Conservation (phyloP, 257 asterid genomes). For the Striga asiatica region DNA sequence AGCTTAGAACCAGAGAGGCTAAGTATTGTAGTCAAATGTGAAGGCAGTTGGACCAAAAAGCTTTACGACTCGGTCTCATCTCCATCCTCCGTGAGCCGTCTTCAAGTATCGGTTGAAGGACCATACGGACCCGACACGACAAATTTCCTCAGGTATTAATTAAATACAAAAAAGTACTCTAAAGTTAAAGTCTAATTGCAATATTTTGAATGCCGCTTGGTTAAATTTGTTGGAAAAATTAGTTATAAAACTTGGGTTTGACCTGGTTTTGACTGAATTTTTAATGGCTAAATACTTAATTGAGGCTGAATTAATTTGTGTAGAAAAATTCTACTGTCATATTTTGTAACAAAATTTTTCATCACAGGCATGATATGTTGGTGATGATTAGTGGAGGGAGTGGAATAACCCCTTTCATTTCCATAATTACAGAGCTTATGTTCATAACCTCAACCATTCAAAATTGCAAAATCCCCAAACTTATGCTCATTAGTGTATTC, state of each 20-base stretch:
- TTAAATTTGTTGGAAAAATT: too few species aligned
- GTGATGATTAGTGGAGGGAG: conserved; percentile 79
- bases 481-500: conserved; percentile 42
- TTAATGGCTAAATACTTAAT: too few species aligned
- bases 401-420: conserved; percentile 64
- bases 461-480: conserved; percentile 34
- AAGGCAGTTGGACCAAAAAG: conserved; percentile 60
- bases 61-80: conserved; percentile 40
- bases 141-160: conserved; percentile 48
- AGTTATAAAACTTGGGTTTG: too few species aligned
- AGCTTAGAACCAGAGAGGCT: conserved; percentile 43
- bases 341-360: not conserved
- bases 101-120: conserved; percentile 50
- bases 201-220: too few species aligned
- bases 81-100: conserved; percentile 35
- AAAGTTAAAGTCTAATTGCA: not conserved
- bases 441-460: conserved; percentile 14
- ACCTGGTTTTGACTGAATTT: not conserved
- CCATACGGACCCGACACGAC: conserved; percentile 65
- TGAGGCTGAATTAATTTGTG: too few species aligned
- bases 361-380: conserved; percentile 41
- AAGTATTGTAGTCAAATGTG: conserved; percentile 43
- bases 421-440: conserved; percentile 45
- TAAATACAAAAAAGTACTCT: not conserved
- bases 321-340: not conserved